These are phyloP conservation scores for Cladophialophora carrionii DNA, from an alignment of 2,329 filamentous ascomycete genomes.

Conservation along the genomic window DNA sequence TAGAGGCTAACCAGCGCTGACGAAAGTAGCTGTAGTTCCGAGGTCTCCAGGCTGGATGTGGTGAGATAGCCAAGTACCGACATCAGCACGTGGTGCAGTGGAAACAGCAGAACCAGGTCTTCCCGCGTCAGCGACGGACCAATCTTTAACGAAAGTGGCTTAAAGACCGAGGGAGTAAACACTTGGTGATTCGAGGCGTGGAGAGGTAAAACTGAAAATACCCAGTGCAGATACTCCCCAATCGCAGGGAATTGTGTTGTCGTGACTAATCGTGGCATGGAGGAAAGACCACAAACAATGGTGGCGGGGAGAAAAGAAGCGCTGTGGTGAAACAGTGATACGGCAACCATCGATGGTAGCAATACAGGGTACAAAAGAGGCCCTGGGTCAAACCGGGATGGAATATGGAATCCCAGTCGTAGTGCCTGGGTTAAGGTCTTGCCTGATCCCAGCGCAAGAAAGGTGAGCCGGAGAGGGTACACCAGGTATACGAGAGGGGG, in stretches of 20 bases:
- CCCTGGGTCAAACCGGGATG: conserved; percentile 83
- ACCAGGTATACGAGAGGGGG: conserved; percentile 31
- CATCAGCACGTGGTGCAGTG: conserved; percentile 78
- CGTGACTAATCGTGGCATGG: conserved; percentile 72
- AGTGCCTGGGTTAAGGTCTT: conserved; percentile 25
- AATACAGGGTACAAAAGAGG: conserved; percentile 83
- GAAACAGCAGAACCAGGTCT: conserved; percentile 69
- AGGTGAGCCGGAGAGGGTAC: conserved; percentile 32
- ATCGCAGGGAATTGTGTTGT: conserved; percentile 56
- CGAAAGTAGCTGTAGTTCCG: conserved; percentile 86
- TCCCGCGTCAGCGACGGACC: conserved; percentile 56
- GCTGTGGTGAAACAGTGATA: conserved; percentile 69
- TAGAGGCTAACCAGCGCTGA: conserved; percentile 79
- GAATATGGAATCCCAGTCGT: conserved; percentile 59
- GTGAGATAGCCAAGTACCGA: conserved; percentile 76
- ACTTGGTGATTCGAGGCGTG: conserved; percentile 14
- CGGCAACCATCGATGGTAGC: conserved; percentile 74
- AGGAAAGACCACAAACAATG: conserved; percentile 76
- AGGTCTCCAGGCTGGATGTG: conserved; percentile 81
- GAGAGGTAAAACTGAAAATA: conserved; percentile 71
- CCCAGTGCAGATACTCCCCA: conserved; percentile 74
- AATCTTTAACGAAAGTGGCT: conserved; percentile 27
- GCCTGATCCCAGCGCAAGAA: conserved; percentile 21
- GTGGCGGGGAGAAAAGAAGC: conserved; percentile 71
- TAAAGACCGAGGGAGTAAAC: background rate